Base-by-base conservation (phyloP, 345 rosid genomes). In the Passiflora organensis region DNA sequence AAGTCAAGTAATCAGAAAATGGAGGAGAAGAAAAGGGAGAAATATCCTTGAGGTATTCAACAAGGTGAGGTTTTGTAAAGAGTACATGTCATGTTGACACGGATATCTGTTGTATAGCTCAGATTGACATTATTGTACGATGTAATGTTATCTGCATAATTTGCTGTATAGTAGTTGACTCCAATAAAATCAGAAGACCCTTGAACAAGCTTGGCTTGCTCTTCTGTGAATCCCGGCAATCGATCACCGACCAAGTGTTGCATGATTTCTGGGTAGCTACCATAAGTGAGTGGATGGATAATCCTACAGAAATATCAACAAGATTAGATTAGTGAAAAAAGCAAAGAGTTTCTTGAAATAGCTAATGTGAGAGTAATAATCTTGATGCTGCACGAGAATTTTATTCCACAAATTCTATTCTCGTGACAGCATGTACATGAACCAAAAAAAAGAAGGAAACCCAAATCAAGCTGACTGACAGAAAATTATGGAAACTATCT, bases 251-350 rank as follows among this genome's bases (percentile, higher is more conserved):
- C 68, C 42, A 56, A 42, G 17, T 19, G 20, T 50, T 11, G 21
- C 68, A 64, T 64, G 50, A 36, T 56, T n/a, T 56, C 20, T 0
- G 68, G 68, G 16, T 64, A 56, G 28, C 56, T 56, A 19, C 68
- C 68, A 16, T 45, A 63, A n/a, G 55, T 47, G 1, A 63, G 21
- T 11, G 65, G 65, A 39, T 41, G 59, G 5, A 41, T 38, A 41
- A 66, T 45, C 71, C 71, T 66, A 25, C 10, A 48, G 6, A 16
- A 10, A 17, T 21, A 11, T 15, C 10, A 32, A 43, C 5, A 17
- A 43, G 34, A 28, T 2, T 28, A 8, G 5, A 1, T 25, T 13
- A 12, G 13, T 47, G 5, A 6, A 6, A 2, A 17, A 8, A 6
- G 1, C 0, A 18, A 5, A 6, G 2, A 5, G 6, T 5, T 44